Conservation (phyloP, 192 early-diverging fungal species). For the Podila epigama region DNA sequence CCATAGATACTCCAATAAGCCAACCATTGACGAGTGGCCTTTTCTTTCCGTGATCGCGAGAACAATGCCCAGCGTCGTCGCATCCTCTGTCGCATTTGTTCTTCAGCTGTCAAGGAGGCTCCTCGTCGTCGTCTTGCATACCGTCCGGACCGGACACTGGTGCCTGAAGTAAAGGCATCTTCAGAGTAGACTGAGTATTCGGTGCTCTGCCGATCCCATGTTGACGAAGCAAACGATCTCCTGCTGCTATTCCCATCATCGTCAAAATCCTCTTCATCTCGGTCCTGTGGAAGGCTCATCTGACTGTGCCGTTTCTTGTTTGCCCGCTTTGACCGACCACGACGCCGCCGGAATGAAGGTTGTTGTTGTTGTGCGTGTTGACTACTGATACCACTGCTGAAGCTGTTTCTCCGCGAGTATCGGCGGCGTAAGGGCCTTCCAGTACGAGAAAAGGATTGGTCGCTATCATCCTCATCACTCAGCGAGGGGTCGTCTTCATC, state of each 20-base stretch:
- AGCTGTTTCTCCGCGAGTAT: slow-evolving; percentile 19
- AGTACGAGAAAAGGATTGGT: too few species aligned
- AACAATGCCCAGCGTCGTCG: slow-evolving; percentile 34
- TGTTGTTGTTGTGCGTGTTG: too few species aligned
- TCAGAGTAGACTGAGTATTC: slow-evolving; percentile 45
- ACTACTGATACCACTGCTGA: slow-evolving; percentile 7
- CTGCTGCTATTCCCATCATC: neutral
- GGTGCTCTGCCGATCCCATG: slow-evolving; percentile 37
- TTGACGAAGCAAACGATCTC: slow-evolving; percentile 9
- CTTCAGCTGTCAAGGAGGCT: slow-evolving; percentile 28
- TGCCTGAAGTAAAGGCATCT: slow-evolving; percentile 17
- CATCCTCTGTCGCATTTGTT: slow-evolving; percentile 31
- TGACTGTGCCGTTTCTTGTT: slow-evolving; percentile 5
- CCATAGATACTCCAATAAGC: slow-evolving; percentile 69
- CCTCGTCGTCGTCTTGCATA: too few species aligned
- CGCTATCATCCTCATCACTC: too few species aligned
- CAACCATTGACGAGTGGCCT: slow-evolving; percentile 57
- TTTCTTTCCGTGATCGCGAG: slow-evolving; percentile 38
- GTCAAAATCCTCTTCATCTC: slow-evolving; percentile 8
- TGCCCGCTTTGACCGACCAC: neutral
- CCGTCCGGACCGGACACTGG: slow-evolving; percentile 12
- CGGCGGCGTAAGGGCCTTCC: slow-evolving; percentile 2
- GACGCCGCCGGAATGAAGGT: too few species aligned
- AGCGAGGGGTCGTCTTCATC: too few species aligned
- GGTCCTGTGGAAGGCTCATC: slow-evolving; percentile 35